A percentile compares a stretch with the other conserved stretches of the same genome.
Conservation (phyloP, 2,329 filamentous ascomycete species). For the Ophiocordyceps polyrhachis-furcata region DNA sequence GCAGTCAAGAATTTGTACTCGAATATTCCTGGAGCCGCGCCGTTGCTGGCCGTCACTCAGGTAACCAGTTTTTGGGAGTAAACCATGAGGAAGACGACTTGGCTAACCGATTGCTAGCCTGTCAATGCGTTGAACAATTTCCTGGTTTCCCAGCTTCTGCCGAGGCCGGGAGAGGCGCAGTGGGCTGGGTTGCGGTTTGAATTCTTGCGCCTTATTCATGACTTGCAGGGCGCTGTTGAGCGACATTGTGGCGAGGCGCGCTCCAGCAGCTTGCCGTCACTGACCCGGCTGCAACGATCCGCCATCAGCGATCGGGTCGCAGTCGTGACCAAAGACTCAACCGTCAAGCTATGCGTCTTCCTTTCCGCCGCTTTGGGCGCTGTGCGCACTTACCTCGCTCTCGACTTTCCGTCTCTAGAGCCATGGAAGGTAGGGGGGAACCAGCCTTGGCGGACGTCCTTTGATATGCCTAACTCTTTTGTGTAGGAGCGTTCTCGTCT, state of each 20-base stretch:
- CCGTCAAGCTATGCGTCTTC: constrained; percentile 33
- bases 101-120: constrained; percentile 18
- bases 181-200: constrained; percentile 38
- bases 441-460: not conserved
- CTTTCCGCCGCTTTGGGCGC: constrained; percentile 22
- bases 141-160: constrained; percentile 27
- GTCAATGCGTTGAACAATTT: constrained; percentile 42
- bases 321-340: constrained; percentile 41
- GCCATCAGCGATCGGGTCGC: constrained; percentile 33
- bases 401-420: constrained; percentile 9
- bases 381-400: constrained; percentile 24
- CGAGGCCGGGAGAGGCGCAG: constrained; percentile 14
- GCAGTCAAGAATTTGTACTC: constrained; percentile 19
- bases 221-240: constrained; percentile 22
- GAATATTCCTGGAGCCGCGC: constrained; percentile 10
- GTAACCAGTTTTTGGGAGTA: constrained; percentile 2
- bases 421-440: constrained; percentile 14
- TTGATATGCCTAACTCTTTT: constrained; percentile 1
- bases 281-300: constrained; percentile 44
- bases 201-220: constrained; percentile 24
- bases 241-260: constrained; percentile 22
- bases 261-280: constrained; percentile 28
- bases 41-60: constrained; percentile 11
- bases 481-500: constrained; percentile 12
- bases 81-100: too few relatives aligned